Evolutionary conservation across 768 basidiomycete species (phyloP), one percentile per base, ranked within the genome.

Genomic region (Podaxis sp.): DNA sequence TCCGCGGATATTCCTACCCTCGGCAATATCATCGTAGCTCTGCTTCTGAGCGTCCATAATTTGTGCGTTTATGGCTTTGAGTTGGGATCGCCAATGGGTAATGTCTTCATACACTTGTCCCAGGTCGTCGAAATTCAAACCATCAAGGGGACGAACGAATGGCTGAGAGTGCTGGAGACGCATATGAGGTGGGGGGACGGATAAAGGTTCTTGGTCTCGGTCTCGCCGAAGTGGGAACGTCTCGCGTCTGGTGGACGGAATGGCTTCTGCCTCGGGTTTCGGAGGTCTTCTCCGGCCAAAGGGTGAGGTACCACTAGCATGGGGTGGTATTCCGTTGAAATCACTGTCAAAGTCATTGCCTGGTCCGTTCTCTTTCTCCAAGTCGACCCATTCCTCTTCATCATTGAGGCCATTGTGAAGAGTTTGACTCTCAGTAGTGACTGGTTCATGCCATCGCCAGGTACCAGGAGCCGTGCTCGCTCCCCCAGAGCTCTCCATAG

Each of bases 131-230:
- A 86, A 90, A 67, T 87, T 80, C 36, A 91, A 71, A 6, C 88
- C 89, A 9, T 90, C 88, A 42, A 86, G 74, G n/a, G 91, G 90
- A 4, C 89, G 83, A 13, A 92, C 88, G 68, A 89, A 90, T 13
- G 90, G 90, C 61, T 86, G 86, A 9, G 79, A 76, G 13, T 83
- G 82, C 69, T 91, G 89, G 17, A 90, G 71, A 33, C 89, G 87
- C 57, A 90, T 74, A 71, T 91, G 90, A 51, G 88, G 84, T 36
- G 85, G 82, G 52, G 82, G 81, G 7, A 85, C 75, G n/a, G 75
- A 70, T 24, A 73, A 74, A 8, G 74, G 70, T n/a, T 76, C 75
- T 6, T 66, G 65, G 3, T 69, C 66, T 19, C 67, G 63, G 11
- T 72, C 73, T 40, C 70, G 65, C 48, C 88, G 78, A 63, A 86